Evolutionary conservation across 768 basidiomycete species (phyloP), one percentile per base, ranked within the genome.

Genomic region (Lactarius hengduanensis): DNA sequence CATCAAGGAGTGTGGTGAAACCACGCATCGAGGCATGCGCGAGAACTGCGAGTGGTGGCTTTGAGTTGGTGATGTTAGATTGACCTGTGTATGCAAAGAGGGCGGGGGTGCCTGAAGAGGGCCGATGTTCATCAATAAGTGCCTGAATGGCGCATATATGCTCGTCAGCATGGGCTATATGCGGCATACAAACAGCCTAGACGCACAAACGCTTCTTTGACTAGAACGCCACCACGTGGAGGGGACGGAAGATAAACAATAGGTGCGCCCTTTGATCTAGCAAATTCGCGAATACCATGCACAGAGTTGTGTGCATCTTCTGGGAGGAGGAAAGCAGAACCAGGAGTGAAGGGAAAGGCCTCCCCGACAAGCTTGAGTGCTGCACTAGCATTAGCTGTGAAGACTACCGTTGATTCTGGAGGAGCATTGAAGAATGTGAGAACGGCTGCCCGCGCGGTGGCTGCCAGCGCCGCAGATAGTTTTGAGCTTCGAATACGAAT

Each of bases 241-340:
- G 85, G 85, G 3, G 88, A 84, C 10, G 82, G 81, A 57, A 92
- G 84, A 73, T 94, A 94, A 53, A 79, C 78, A 20, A 88, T 83
- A 38, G 78, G 73, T 5, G 87, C 84, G 16, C 87, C 86, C 53
- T 80, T 80, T 64, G 77, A 75, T 15, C 74, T 73, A 0, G 91
- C 91, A 71, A 84, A 94, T 76, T 89, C 82, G 53, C 92, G 82
- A 66, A 93, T 89, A 10, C 91, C 91, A 70, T 93, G 88, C 22
- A 93, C 86, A 67, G 90, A 92, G 72, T 92, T 93, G 74, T 94
- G 92, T 8, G 90, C 88, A 76, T 94, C 92, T 18, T 83, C 81
- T 22, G 88, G 84, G 63, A 94, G 84, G n/a, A 94, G 82, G 72
- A 86, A 87, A 56, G 75, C 76, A 59, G 86, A 83, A n/a, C 80